Base-by-base conservation (phyloP, 2,329 filamentous ascomycete genomes). In the Colletotrichum destructivum region DNA sequence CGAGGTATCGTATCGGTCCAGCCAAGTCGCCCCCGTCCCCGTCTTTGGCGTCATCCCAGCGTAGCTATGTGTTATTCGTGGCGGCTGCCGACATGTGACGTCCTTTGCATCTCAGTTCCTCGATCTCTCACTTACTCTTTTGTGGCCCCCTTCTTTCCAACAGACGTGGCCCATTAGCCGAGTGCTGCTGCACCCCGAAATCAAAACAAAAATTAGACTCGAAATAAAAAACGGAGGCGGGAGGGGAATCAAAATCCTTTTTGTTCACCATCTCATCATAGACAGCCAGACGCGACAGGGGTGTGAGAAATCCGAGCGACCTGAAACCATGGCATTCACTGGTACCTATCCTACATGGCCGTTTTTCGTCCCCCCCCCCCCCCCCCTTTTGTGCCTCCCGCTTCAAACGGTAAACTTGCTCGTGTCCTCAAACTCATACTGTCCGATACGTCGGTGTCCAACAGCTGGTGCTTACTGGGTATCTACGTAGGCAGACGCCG, bases 31-130 rank as follows among this genome's bases (percentile, higher is more conserved):
- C 63, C 31, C 31, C 31, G 8, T 35, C 31, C 42, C 59, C 52
- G 40, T 64, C 69, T 71, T 72, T 64, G 69, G 69, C 69, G 69
- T 72, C 69, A 72, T 69, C 69, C 65, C 54, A 63, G 59, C 31
- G 65, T 63, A 69, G 63, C 38, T 57, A 46, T 64, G 21, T 68
- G 49, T 54, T 52, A 5, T 71, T 57, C 15, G 38, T 64, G 23
- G 63, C 26, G 63, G 64, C 64, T 68, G 69, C 51, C 52, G 31
- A 60, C 65, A 69, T 72, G 65, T 64, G 69, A 72, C 69, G 69
- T 69, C 60, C 60, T 59, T 61, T 40, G 52, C 46, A 47, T 54
- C n/a, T 65, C 42, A n/a, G 31, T 66, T 55, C 55, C 23, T 13
- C 26, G 1, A 21, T 46, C 23, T 4, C 13, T 23, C 21, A 9